Conservation (phyloP, 768 basidiomycete genomes). For the Polyporus arcularius region DNA sequence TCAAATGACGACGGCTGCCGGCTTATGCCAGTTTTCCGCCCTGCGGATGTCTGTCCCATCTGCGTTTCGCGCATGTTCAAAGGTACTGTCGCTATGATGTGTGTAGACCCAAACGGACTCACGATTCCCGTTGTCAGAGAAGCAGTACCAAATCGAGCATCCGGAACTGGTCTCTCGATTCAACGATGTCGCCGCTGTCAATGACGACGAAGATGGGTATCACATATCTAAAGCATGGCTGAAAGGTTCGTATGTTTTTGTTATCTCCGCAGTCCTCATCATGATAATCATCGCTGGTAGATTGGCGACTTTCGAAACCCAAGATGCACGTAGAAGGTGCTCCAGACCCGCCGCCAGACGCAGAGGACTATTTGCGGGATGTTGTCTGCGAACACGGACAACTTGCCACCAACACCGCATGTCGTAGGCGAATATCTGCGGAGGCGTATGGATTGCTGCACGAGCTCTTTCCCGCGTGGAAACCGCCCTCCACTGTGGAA, state of each 20-base stretch:
- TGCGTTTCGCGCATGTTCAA: constrained; percentile 61
- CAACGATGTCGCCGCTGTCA: constrained; percentile 50
- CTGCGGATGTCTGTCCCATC: constrained; percentile 56
- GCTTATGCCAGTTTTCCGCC: constrained; percentile 49
- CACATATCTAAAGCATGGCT: constrained; percentile 84
- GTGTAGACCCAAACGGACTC: not conserved
- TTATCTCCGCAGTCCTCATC: not conserved
- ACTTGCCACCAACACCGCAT: constrained; percentile 54
- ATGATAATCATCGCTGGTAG: constrained; percentile 37
- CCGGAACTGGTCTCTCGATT: constrained; percentile 60
- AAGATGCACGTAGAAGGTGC: constrained; percentile 68
- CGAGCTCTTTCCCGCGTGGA: constrained; percentile 66
- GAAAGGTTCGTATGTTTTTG: constrained; percentile 50
- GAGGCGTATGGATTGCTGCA: constrained; percentile 61
- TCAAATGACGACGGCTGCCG: constrained; percentile 39
- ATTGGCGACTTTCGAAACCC: constrained; percentile 72
- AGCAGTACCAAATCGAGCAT: constrained; percentile 69
- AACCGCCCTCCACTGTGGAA: constrained; percentile 51
- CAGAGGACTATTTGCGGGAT: constrained; percentile 53
- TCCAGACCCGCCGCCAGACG: constrained; percentile 69
- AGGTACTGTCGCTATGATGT: constrained; percentile 41
- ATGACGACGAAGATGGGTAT: constrained; percentile 46
- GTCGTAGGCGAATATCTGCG: constrained; percentile 61
- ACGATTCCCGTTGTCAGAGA: constrained; percentile 44
- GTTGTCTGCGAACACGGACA: constrained; percentile 74